Conservation (phyloP, 768 basidiomycete genomes). For the Suillus subalutaceus region DNA sequence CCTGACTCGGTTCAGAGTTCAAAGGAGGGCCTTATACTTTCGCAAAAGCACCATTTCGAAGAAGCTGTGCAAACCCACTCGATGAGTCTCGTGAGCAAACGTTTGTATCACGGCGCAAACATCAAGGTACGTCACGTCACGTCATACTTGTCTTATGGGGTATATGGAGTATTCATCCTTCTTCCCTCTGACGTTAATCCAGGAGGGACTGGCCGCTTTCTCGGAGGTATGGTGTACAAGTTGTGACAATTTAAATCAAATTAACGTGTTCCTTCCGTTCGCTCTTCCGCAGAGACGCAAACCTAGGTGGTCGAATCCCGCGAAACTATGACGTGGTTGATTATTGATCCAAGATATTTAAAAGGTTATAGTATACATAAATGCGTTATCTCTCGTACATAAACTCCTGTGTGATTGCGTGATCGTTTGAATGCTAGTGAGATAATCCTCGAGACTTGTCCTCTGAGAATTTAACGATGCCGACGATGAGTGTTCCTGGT, state of each 20-base stretch:
- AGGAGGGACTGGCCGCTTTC: slow-evolving; percentile 78
- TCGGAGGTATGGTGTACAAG: slow-evolving; percentile 48
- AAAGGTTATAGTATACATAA: slow-evolving; percentile 5
- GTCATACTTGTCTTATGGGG: slow-evolving; percentile 11
- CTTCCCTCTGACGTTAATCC: slow-evolving; percentile 6
- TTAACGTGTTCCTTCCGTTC: slow-evolving; percentile 4
- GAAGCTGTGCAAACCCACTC: slow-evolving; percentile 51
- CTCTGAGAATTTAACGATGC: neutral
- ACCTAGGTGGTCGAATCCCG: slow-evolving; percentile 59
- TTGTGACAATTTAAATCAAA: neutral
- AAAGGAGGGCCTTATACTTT: slow-evolving; percentile 66
- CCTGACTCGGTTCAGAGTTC: slow-evolving; percentile 81
- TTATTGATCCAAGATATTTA: neutral
- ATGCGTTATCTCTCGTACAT: neutral
- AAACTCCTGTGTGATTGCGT: slow-evolving; percentile 6
- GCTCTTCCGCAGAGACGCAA: slow-evolving; percentile 41
- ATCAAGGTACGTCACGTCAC: slow-evolving; percentile 55
- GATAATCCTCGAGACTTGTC: neutral
- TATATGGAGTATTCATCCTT: slow-evolving; percentile 12
- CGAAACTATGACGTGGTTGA: slow-evolving; percentile 46
- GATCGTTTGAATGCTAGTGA: neutral
- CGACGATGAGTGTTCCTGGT: slow-evolving; percentile 2
- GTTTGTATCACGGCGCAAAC: slow-evolving; percentile 63
- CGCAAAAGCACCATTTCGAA: slow-evolving; percentile 54
- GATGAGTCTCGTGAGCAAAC: slow-evolving; percentile 49